Evolutionary conservation across 1,284 basidiomycete species (phyloP).

Genomic region (Volvariella volvacea): DNA sequence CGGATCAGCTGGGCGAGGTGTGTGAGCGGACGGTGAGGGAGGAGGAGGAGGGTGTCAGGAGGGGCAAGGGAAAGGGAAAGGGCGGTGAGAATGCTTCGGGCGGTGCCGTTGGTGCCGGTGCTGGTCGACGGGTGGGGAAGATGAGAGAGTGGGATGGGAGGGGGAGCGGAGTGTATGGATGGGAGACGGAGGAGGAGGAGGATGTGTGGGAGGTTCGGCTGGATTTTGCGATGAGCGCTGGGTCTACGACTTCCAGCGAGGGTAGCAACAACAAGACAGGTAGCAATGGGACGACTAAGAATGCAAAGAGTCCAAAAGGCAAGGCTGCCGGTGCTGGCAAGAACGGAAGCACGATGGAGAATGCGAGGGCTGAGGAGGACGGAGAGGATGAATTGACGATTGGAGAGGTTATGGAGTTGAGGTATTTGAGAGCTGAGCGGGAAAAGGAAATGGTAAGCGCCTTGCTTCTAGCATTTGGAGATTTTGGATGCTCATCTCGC

Average conservation of each 20-base stretch:
- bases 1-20: conserved; percentile 65
- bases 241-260: conserved; percentile 14
- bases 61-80: conserved; percentile 7
- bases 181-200: conserved; percentile 65
- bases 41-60: conserved; percentile 42
- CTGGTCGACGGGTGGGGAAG: conserved; percentile 38
- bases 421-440: conserved; percentile 58
- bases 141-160: conserved; percentile 66
- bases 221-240: conserved; percentile 32
- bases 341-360: no score
- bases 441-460: conserved; percentile 56
- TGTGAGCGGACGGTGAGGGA: conserved; percentile 63
- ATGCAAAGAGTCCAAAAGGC: background rate
- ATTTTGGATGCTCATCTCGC: conserved; percentile 1
- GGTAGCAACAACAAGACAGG: conserved; percentile 11
- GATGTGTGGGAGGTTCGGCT: conserved; percentile 66
- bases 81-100: background rate
- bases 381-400: conserved; percentile 54
- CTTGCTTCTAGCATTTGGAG: no score
- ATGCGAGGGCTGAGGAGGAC: no score
- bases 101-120: no score
- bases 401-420: conserved; percentile 62
- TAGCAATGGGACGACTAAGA: background rate
- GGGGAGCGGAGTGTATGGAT: conserved; percentile 58
- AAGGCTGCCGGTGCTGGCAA: conserved; percentile 33